These are phyloP conservation scores for Sporothrix sp. DNA, from an alignment of 2,329 filamentous ascomycete genomes.

Conservation along the genomic window DNA sequence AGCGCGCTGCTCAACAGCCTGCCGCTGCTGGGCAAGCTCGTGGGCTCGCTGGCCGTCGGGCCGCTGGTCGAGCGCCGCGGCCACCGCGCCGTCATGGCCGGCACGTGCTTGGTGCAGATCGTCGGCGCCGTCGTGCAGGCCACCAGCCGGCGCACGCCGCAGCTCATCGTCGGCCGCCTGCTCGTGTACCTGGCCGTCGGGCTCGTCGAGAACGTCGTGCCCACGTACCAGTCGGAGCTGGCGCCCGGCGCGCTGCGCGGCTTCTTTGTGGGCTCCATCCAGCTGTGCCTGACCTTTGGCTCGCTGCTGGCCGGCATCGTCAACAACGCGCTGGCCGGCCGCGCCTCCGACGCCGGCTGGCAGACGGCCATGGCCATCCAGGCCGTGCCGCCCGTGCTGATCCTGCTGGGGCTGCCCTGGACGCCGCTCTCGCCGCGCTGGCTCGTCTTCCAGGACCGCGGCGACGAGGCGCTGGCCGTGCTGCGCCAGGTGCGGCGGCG, in stretches of 20 bases:
- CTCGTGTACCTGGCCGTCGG: conserved; percentile 5
- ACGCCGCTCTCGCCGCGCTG: conserved; percentile 40
- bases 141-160: neutral
- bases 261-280: conserved; percentile 7
- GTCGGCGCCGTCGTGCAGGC: conserved; percentile 1
- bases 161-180: conserved; percentile 3
- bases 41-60: neutral
- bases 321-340: neutral
- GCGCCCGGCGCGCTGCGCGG: conserved; percentile 49
- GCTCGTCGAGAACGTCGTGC: conserved; percentile 37
- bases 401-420: neutral
- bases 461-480: conserved; percentile 44
- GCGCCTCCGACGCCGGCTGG: neutral
- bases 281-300: conserved; percentile 8
- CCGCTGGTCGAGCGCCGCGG: conserved; percentile 1
- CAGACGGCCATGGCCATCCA: conserved; percentile 20
- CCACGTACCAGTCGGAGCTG: conserved; percentile 62
- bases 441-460: conserved; percentile 39
- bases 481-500: conserved; percentile 32
- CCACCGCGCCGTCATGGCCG: neutral
- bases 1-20: conserved; percentile 4
- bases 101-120: conserved; percentile 4
- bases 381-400: neutral
- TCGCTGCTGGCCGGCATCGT: conserved; percentile 7
- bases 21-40: conserved; percentile 4